These are phyloP conservation scores for Prunus kanzakura DNA, from an alignment of 306 rosid genomes.

Conservation along the genomic window DNA sequence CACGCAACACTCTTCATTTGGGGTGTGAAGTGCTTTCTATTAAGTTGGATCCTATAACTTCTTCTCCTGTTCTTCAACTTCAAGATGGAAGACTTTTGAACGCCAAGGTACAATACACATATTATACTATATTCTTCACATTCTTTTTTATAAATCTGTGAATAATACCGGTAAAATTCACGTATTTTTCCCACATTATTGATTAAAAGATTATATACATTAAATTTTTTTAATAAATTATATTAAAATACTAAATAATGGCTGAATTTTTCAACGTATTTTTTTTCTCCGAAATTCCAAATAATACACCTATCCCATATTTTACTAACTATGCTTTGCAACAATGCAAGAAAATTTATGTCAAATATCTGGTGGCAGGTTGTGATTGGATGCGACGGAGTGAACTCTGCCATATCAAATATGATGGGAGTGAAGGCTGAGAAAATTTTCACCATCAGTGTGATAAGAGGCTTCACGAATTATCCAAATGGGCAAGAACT, in stretches of 20 bases:
- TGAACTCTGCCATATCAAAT: constrained; percentile 2
- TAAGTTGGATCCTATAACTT: background rate
- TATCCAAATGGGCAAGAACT: constrained; percentile 4
- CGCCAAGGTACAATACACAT: background rate
- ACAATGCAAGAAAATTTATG: too few relatives aligned
- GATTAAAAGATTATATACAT: too few relatives aligned
- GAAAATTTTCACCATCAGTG: background rate
- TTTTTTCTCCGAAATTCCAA: too few relatives aligned
- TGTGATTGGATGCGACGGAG: constrained; percentile 23
- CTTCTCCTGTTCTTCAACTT: constrained; percentile 11
- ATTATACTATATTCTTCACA: too few relatives aligned
- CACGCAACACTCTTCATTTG: background rate
- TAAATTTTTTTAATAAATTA: too few relatives aligned
- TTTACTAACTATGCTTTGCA: background rate
- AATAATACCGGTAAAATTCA: too few relatives aligned
- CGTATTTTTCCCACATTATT: too few relatives aligned
- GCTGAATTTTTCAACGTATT: too few relatives aligned
- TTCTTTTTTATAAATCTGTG: too few relatives aligned
- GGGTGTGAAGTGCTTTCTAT: constrained; percentile 4
- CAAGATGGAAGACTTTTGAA: constrained; percentile 8
- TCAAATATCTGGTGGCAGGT: background rate
- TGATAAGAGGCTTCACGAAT: constrained; percentile 7
- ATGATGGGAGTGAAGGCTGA: background rate
- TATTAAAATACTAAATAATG: too few relatives aligned
- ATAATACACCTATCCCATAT: background rate